A percentile compares a stretch with the other conserved stretches of the same genome.
These are phyloP conservation scores for Daldinia sp. DNA, from an alignment of 2,329 filamentous ascomycete genomes.

Conservation along the genomic window DNA sequence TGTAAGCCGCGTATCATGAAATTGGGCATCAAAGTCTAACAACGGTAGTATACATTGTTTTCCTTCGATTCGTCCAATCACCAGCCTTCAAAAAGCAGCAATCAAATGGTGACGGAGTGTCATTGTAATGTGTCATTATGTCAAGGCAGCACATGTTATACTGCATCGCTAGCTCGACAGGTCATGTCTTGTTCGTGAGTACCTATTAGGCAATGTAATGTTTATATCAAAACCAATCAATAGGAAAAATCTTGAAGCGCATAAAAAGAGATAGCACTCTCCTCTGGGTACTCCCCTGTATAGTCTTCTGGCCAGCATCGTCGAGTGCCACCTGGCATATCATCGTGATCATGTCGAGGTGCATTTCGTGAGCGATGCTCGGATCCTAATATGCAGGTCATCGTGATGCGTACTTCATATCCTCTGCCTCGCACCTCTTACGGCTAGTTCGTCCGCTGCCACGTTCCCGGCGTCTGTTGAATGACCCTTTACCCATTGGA, in stretches of 20 bases:
- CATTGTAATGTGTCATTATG: not conserved
- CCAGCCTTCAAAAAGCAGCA: not conserved
- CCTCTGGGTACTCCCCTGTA: no score
- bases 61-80: not conserved
- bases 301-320: constrained; percentile 27
- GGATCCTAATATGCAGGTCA: constrained; percentile 1
- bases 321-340: constrained; percentile 12
- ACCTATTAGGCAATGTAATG: no score
- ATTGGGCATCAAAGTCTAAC: constrained; percentile 16
- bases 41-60: not conserved
- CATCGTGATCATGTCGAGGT: constrained; percentile 20
- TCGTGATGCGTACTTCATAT: constrained; percentile 6
- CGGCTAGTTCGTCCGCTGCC: constrained; percentile 81
- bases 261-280: constrained; percentile 5
- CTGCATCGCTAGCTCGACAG: constrained; percentile 1
- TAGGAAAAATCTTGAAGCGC: not conserved
- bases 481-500: constrained; percentile 93
- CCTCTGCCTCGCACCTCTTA: constrained; percentile 63
- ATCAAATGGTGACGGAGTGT: constrained; percentile 3
- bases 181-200: not conserved
- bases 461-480: constrained; percentile 75
- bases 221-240: constrained; percentile 4
- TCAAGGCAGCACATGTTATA: not conserved
- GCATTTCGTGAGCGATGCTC: constrained; percentile 7
- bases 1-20: not conserved